Evolutionary conservation across 2,329 filamentous ascomycete species (phyloP), one percentile per base, ranked within the genome.

Genomic region (Hansfordia pulvinata): DNA sequence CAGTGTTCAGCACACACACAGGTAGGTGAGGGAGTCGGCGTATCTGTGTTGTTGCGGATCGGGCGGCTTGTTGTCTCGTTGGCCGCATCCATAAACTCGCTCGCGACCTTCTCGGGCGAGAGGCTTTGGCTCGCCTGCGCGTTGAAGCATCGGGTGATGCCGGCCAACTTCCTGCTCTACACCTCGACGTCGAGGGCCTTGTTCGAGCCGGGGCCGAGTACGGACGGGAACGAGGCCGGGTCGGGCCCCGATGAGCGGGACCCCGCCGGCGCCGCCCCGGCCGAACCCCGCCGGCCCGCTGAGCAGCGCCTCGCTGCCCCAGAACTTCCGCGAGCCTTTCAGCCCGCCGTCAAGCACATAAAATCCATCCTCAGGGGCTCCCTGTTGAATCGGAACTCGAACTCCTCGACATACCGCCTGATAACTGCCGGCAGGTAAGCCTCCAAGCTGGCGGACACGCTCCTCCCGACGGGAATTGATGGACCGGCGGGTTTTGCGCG

Each of bases 51-150:
- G n/a, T n/a, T 80, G 23, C 80, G 64, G 33, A 86, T 85, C 0
- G 80, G 80, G 17, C 79, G 60, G 4, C 72, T 75, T 77, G 84
- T 83, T 0, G 76, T 72, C 49, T 81, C 76, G 36, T 83, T 83
- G 3, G 78, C 77, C 22, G 84, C 74, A 33, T 78, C 72, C 41
- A 84, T 64, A 39, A 83, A 83, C 0, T 79, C 80, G 34, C 74
- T 72, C 0, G 79, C 78, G 47, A 10, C 54, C 50, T 23, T 56
- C 47, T 0, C 46, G 25, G 0, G 49, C 47, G 11, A 53, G 43
- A 3, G 34, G 35, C 7, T 34, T 26, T 41, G 41, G 10, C 41
- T 38, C 16, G 43, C 35, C 17, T 53, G 49, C 12, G 35, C 28
- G 28, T 64, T 64, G 34, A 65, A 56, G 5, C 48, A 41, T 5